Percentiles rank a stretch among this genome's conserved stretches.
These are phyloP conservation scores for Thinopyrum elongatum DNA, from an alignment of 176 grass and related monocot genomes.

Conservation along the genomic window DNA sequence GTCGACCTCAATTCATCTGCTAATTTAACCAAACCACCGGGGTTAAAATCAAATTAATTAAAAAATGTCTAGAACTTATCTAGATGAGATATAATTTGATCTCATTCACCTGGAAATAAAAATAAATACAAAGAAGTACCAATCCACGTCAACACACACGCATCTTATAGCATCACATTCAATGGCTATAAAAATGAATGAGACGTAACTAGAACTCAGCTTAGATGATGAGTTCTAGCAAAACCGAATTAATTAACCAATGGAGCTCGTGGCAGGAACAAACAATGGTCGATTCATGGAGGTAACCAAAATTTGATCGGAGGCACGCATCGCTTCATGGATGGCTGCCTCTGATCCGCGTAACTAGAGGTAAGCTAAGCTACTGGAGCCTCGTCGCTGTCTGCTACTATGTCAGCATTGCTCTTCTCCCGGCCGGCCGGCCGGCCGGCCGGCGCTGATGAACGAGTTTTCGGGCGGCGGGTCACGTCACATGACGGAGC, in stretches of 20 bases:
- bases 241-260: neutral
- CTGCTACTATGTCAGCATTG: neutral
- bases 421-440: neutral
- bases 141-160: too few relatives aligned
- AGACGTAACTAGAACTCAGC: too few relatives aligned
- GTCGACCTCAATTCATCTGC: neutral
- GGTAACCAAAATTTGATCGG: constrained; percentile 23
- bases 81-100: too few relatives aligned
- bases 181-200: too few relatives aligned
- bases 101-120: too few relatives aligned
- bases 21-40: neutral
- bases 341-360: neutral
- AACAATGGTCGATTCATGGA: neutral
- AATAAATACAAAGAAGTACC: too few relatives aligned
- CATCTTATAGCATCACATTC: too few relatives aligned
- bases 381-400: neutral
- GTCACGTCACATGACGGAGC: constrained; percentile 65
- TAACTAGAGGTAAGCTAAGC: constrained; percentile 9
- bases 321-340: neutral
- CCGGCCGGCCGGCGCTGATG: neutral
- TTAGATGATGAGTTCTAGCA: too few relatives aligned
- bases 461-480: neutral
- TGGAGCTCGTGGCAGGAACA: neutral
- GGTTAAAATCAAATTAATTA: neutral
- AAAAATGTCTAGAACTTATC: too few relatives aligned